A percentile compares a stretch with the other conserved stretches of the same genome.
These are phyloP conservation scores for Paramyrothecium sp. DNA, from an alignment of 2,329 filamentous ascomycete genomes.

Conservation along the genomic window DNA sequence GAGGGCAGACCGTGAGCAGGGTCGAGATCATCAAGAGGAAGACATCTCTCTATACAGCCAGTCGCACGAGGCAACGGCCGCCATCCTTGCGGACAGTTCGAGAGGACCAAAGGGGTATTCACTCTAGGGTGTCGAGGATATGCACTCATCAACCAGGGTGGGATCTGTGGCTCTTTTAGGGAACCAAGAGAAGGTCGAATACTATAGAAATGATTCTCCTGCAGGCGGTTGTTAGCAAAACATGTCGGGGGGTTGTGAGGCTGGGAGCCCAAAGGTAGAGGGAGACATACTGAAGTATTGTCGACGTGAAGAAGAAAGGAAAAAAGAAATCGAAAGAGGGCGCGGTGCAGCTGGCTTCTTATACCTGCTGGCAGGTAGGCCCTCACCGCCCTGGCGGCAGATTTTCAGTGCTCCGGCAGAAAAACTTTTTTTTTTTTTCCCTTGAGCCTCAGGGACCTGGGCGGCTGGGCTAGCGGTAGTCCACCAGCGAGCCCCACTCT, in stretches of 20 bases:
- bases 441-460: not conserved
- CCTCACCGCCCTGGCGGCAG: slow-evolving; percentile 32
- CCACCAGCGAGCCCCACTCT: not conserved
- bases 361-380: slow-evolving; percentile 29
- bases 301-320: slow-evolving; percentile 58
- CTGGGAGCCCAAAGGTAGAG: slow-evolving; percentile 24
- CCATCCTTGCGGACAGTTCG: slow-evolving; percentile 61
- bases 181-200: slow-evolving; percentile 89
- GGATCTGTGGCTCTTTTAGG: slow-evolving; percentile 89
- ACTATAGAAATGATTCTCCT: slow-evolving; percentile 98
- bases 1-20: slow-evolving; percentile 70
- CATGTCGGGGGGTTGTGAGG: not conserved
- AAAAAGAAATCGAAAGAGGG: slow-evolving; percentile 34
- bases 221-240: slow-evolving; percentile 22
- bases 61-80: slow-evolving; percentile 34
- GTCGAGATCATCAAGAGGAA: slow-evolving; percentile 81
- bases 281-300: slow-evolving; percentile 56
- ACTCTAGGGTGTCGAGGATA: slow-evolving; percentile 89
- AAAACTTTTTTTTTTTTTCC: slow-evolving; percentile 2
- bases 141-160: slow-evolving; percentile 91
- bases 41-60: slow-evolving; percentile 75
- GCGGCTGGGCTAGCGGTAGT: not conserved
- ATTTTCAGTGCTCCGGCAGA: slow-evolving; percentile 7
- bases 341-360: slow-evolving; percentile 30
- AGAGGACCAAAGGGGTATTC: slow-evolving; percentile 63